These are phyloP conservation scores for Naganishia liquefaciens DNA, from an alignment of 1,284 basidiomycete species.

Conservation along the genomic window DNA sequence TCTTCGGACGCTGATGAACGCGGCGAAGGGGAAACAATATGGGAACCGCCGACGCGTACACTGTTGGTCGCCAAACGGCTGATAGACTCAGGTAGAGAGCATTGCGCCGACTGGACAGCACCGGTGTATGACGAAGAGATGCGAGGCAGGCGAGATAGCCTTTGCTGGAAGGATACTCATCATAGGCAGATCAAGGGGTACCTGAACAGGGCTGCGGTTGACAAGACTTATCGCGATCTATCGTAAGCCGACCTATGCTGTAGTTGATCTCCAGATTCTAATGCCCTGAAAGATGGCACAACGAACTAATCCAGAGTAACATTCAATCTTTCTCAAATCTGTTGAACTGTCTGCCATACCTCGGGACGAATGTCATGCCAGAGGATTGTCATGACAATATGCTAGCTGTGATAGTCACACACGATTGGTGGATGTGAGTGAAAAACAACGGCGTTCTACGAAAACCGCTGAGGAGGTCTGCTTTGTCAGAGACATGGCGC, in stretches of 20 bases:
- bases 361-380: neutral
- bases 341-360: neutral
- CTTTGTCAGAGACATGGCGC: conserved; percentile 2
- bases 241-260: neutral
- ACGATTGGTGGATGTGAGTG: conserved; percentile 19
- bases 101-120: conserved; percentile 5
- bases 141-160: neutral
- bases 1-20: neutral
- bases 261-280: neutral
- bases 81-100: neutral
- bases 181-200: conserved; percentile 20
- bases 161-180: conserved; percentile 23
- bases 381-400: conserved; percentile 5
- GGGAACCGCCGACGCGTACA: conserved; percentile 1
- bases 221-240: conserved; percentile 12
- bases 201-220: neutral
- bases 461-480: no score
- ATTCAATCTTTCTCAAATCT: neutral
- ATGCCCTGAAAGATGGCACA: conserved; percentile 6
- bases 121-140: conserved; percentile 11
- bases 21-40: neutral
- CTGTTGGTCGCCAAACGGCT: neutral
- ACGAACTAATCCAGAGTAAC: conserved; percentile 8
- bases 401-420: conserved; percentile 11
- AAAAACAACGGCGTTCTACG: no score